Evolutionary conservation across 164 flowering plant species (phyloP).

Genomic region (Vitis vinifera): ASM3070453v1 NC_081813.1:1540501-1541000

Average conservation of each 20-base stretch:
- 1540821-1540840: background rate
- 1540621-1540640: constrained; percentile 3
- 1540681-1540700: no score
- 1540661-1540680: no score
- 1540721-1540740: no score
- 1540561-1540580: constrained; percentile 16
- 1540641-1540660: no score
- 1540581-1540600: constrained; percentile 18
- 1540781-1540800: no score
- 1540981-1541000: constrained; percentile 3
- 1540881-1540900: background rate
- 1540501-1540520: constrained; percentile 20
- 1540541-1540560: background rate
- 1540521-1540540: constrained; percentile 5
- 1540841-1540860: no score
- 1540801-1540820: background rate
- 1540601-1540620: constrained; percentile 10
- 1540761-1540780: no score
- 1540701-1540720: no score
- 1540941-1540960: background rate
- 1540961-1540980: background rate
- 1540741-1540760: no score
- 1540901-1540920: background rate
- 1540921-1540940: background rate
- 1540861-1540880: no score